Evolutionary conservation across 2,329 filamentous ascomycete species (phyloP).

Genomic region (Neopestalotiopsis sp.): DNA sequence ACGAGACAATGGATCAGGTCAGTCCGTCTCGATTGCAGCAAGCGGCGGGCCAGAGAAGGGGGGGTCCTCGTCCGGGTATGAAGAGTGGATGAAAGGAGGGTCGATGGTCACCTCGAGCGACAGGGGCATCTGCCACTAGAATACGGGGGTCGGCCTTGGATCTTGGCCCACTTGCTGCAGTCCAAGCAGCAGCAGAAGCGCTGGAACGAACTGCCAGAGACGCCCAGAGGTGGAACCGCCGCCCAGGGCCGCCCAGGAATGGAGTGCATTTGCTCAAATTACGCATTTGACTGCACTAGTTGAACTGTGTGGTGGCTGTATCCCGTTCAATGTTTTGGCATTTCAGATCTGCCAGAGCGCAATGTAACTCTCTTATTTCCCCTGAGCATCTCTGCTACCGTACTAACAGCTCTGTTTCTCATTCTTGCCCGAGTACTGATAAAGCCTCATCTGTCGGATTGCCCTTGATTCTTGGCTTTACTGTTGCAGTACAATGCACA

Average conservation of each 20-base stretch:
- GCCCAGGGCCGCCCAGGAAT: conserved; percentile 5
- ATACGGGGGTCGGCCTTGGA: conserved; percentile 17
- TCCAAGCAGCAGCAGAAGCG: background rate
- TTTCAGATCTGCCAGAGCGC: background rate
- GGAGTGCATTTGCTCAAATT: conserved; percentile 14
- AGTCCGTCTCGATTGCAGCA: conserved; percentile 1
- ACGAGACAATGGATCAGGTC: conserved; percentile 13
- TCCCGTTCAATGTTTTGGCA: background rate
- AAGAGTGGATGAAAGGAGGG: conserved; percentile 14
- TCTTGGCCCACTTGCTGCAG: background rate
- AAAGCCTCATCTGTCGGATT: background rate
- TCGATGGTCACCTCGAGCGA: conserved; percentile 7
- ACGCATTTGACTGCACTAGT: conserved; percentile 11
- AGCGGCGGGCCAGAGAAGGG: background rate
- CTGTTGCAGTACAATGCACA: background rate
- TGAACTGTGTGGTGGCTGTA: background rate
- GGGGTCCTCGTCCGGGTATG: conserved; percentile 10
- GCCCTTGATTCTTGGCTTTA: background rate
- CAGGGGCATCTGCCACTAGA: conserved; percentile 11
- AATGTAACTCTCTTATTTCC: conserved; percentile 3
- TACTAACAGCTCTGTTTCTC: background rate
- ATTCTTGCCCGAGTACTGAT: background rate
- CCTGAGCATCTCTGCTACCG: conserved; percentile 10
- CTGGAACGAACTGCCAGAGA: background rate
- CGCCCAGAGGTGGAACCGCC: conserved; percentile 4